These are phyloP conservation scores for Penicillium longicatenatum DNA, from an alignment of 495 filamentous ascomycete genomes.

Conservation along the genomic window DNA sequence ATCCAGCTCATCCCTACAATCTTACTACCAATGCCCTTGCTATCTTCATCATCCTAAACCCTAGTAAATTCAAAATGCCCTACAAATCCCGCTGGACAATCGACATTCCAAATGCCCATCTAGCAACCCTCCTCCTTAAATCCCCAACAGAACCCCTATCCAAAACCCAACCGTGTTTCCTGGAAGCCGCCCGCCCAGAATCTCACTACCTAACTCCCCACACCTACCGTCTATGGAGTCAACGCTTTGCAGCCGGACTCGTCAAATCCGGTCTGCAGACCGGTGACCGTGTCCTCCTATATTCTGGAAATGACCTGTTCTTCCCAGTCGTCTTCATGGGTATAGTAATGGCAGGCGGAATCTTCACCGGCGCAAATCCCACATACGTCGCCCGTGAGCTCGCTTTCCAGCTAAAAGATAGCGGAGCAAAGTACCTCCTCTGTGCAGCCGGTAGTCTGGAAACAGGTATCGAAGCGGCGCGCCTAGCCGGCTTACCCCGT, in stretches of 20 bases:
- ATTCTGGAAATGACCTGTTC: conserved; percentile 71
- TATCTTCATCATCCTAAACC: not conserved
- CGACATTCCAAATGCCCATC: conserved; percentile 48
- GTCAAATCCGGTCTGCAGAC: conserved; percentile 61
- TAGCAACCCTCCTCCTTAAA: conserved; percentile 52
- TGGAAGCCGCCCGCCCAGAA: conserved; percentile 59
- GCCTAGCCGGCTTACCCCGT: conserved; percentile 36
- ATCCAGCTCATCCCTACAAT: not conserved
- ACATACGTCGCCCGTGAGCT: conserved; percentile 70
- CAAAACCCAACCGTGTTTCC: conserved; percentile 43
- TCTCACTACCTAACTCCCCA: conserved; percentile 56
- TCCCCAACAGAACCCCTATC: conserved; percentile 49
- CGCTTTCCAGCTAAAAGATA: conserved; percentile 73
- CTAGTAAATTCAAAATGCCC: conserved; percentile 42
- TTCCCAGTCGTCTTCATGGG: conserved; percentile 74
- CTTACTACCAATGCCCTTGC: not conserved
- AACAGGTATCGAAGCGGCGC: conserved; percentile 46
- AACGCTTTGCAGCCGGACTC: conserved; percentile 73
- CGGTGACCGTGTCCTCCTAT: conserved; percentile 74
- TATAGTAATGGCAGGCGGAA: conserved; percentile 72
- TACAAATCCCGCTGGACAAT: conserved; percentile 53
- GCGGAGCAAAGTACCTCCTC: conserved; percentile 64
- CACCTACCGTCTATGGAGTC: conserved; percentile 67
- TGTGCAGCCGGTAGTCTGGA: conserved; percentile 51
- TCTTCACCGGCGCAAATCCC: conserved; percentile 81